phyloP scores from a whole-genome alignment of 108 stramenopile species.

The Schizochytrium sp. region DNA sequence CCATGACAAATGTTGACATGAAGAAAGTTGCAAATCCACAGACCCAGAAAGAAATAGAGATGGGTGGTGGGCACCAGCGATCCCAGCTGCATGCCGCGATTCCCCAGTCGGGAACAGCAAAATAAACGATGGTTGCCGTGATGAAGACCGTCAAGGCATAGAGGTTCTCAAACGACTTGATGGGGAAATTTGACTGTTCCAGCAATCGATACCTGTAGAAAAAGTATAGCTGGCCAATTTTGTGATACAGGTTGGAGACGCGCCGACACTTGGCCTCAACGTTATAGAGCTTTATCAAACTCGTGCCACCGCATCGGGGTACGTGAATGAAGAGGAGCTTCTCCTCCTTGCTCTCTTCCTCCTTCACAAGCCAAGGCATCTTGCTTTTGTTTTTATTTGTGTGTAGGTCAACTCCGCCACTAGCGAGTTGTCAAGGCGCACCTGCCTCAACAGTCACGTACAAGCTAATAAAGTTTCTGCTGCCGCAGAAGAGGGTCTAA shows the following conservation, averaged over 20 bases:
- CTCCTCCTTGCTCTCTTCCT: neutral
- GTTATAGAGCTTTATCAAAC: slow-evolving; percentile 74
- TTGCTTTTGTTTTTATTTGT: neutral
- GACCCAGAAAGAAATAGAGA: slow-evolving; percentile 47
- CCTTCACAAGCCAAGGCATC: slow-evolving; percentile 56
- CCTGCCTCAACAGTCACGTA: neutral
- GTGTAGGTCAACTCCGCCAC: neutral
- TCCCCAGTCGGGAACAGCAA: slow-evolving; percentile 12
- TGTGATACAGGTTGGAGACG: slow-evolving; percentile 47
- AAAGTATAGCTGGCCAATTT: slow-evolving; percentile 75
- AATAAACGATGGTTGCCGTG: slow-evolving; percentile 5
- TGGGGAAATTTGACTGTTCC: slow-evolving; percentile 77
- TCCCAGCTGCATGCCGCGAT: slow-evolving; percentile 30
- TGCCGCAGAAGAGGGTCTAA: too few species aligned
- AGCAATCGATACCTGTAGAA: slow-evolving; percentile 75
- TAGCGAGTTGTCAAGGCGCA: neutral
- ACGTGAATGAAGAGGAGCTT: slow-evolving; percentile 79
- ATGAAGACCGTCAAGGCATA: slow-evolving; percentile 46
- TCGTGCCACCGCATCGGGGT: slow-evolving; percentile 79
- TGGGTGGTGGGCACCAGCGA: slow-evolving; percentile 36
- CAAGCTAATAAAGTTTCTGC: too few species aligned
- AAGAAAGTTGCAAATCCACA: slow-evolving; percentile 63
- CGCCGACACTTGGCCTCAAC: slow-evolving; percentile 71
- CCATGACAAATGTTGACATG: slow-evolving; percentile 70
- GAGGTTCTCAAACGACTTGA: slow-evolving; percentile 67